These are phyloP conservation scores for Ilyonectria robusta DNA, from an alignment of 2,329 filamentous ascomycete genomes.

Conservation along the genomic window DNA sequence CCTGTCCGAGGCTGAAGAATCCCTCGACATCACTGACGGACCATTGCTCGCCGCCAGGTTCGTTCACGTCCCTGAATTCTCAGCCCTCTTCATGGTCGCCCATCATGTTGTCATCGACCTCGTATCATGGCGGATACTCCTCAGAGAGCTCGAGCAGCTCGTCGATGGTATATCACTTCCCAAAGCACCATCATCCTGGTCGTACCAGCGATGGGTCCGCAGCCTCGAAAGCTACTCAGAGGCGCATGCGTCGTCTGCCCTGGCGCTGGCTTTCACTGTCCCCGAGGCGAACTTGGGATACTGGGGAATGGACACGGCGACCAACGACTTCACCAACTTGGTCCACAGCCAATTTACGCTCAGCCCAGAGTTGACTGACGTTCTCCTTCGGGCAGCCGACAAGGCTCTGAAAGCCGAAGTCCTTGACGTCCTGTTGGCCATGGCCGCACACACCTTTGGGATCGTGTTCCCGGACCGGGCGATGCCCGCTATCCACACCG, in stretches of 20 bases:
- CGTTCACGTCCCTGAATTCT: not conserved
- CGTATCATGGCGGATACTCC: conserved; percentile 29
- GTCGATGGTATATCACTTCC: not conserved
- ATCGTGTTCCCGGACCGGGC: conserved; percentile 4
- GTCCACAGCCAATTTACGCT: conserved; percentile 9
- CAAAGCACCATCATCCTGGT: not conserved
- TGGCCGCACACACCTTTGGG: conserved; percentile 12
- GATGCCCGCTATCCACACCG: not conserved
- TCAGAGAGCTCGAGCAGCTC: conserved; percentile 27
- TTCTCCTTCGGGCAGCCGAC: conserved; percentile 1
- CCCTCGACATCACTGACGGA: conserved; percentile 26
- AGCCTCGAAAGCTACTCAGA: conserved; percentile 7
- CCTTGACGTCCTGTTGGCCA: conserved; percentile 5
- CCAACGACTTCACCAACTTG: conserved; percentile 8
- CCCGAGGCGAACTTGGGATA: not conserved
- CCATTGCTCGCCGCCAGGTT: conserved; percentile 21
- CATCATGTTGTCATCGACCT: conserved; percentile 35
- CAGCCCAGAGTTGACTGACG: not conserved
- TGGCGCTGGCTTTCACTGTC: not conserved
- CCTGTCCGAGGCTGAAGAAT: not conserved
- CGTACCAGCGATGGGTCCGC: not conserved
- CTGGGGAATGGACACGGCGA: conserved; percentile 11
- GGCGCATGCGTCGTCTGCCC: conserved; percentile 9
- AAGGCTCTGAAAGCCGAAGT: conserved; percentile 14
- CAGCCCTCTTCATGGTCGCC: conserved; percentile 19